Base-by-base conservation (phyloP, 2,329 filamentous ascomycete genomes). In the Metarhizium guizhouense region DNA sequence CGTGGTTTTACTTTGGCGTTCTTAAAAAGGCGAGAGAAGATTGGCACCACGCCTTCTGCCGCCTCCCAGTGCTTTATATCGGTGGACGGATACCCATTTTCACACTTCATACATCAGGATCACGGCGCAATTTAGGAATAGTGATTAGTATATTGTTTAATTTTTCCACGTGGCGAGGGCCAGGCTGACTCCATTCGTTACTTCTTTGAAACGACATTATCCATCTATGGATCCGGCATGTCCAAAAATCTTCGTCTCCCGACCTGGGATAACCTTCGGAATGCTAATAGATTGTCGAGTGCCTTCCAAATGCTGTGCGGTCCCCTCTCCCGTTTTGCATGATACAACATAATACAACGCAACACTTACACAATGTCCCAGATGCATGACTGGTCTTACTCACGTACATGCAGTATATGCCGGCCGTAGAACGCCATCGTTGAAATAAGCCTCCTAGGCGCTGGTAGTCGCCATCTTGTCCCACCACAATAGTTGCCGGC, bases 81-180 rank as follows among this genome's bases (percentile, higher is more conserved):
- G 34, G 36, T 53, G 47, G 34, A 20, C 38, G 36, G 30, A 53
- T 56, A 53, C 51, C 51, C 54, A 47, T 38, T 43, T 36, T 30
- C 16, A 40, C 30, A 7, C 29, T 42, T 30, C 11, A 48, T 29
- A 48, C 45, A 48, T n/a, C 45, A 18, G 30, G 36, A 25, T 34
- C 13, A 43, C 45, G 51, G 47, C 45, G 47, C 51, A 53, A 36
- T 13, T 16, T 11, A 32, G 29, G 29, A 55, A 32, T 13, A 47
- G 11, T 11, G 10, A 42, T 47, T 20, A 45, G n/a, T 8, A 16
- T 30, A 14, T 48, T 48, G 45, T 48, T 48, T 4, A 14, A 7
- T 34, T 34, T 34, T 48, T 4, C 14, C 20, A 48, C 20, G 10
- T 48, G 25, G 20, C 45, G 11, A 34, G 4, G 45, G 25, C 42